Evolutionary conservation across 495 filamentous ascomycete species (phyloP), one percentile per base, ranked within the genome.

Genomic region (Trypethelium eluteriae): DNA sequence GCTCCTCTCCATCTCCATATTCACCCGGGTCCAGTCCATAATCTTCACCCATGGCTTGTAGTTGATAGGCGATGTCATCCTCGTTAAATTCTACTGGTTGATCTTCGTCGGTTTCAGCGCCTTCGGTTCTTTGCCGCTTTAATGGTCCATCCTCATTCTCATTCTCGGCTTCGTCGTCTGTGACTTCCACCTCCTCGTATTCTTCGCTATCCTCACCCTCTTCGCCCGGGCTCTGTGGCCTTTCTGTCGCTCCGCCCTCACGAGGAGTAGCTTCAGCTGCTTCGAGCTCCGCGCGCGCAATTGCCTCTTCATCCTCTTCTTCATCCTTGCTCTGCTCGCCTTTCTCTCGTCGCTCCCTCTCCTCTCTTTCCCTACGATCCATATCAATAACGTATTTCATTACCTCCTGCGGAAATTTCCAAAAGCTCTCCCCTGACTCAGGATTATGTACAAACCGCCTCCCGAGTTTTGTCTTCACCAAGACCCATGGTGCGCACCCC

Each of bases 41-140:
- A 10, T 90, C 85, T 69, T 90, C 83, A 53, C 86, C 89, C 91
- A 97, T 95, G 10, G 86, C 86, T 14, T 88, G 89, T 9, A 98
- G 81, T 73, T 98, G 94, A 70, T 89, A 93, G 39, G 89, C 92
- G 67, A 98, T 93, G 73, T 98, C 95, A 53, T 93, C 93, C 74
- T 98, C 94, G 36, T 90, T 89, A 72, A 98, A 97, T 70, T 98
- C 94, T 49, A 96, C 74, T 0, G 89, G 87, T 35, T 86, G 80
- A 18, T 77, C 76, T 18, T 79, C 79, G 4, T 70, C 63, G 49
- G 76, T 78, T 1, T 84, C 84, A 34, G 10, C 53, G 32, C 32
- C 53, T 67, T 87, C 85, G 14, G 84, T 90, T 49, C 83, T 84
- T 67, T 85, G 84, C 11, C 89, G 84, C 73, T 93, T 93, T 16